phyloP scores from a whole-genome alignment of 2,329 filamentous ascomycete genomes.

The Colletotrichum ledebouriae region DNA sequence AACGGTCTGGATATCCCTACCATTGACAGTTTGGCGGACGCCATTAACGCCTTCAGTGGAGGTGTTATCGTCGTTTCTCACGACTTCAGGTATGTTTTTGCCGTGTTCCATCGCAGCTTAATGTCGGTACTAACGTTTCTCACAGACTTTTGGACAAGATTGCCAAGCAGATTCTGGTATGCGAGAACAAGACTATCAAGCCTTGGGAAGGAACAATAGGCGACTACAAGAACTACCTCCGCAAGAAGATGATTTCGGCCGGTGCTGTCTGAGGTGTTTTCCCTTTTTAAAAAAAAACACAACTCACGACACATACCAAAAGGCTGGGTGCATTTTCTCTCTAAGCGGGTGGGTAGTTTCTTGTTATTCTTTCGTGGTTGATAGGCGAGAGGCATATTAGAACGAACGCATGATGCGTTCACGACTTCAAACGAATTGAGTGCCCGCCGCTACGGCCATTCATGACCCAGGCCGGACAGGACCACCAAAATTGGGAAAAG shows the following conservation, averaged over 20 bases:
- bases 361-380: slow-evolving; percentile 17
- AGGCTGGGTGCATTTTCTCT: slow-evolving; percentile 17
- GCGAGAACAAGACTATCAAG: slow-evolving; percentile 95
- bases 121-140: slow-evolving; percentile 39
- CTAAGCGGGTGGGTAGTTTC: slow-evolving; percentile 25
- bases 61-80: slow-evolving; percentile 98
- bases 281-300: not conserved
- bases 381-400: slow-evolving; percentile 17
- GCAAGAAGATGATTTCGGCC: slow-evolving; percentile 96
- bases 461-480: slow-evolving; percentile 21
- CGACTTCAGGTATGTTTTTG: slow-evolving; percentile 89
- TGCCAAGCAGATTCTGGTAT: slow-evolving; percentile 99
- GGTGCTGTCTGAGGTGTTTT: slow-evolving; percentile 79
- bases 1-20: slow-evolving; percentile 99
- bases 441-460: slow-evolving; percentile 25
- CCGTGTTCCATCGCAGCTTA: not conserved
- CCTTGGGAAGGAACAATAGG: slow-evolving; percentile 91
- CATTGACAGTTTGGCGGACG: slow-evolving; percentile 96
- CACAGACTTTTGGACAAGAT: slow-evolving; percentile 96
- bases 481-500: slow-evolving; percentile 2
- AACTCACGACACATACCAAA: not conserved
- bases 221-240: slow-evolving; percentile 97
- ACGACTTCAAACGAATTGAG: slow-evolving; percentile 16
- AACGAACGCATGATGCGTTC: slow-evolving; percentile 1
- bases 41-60: slow-evolving; percentile 95